These are phyloP conservation scores for Carex parvula DNA, from an alignment of 176 grass and related monocot genomes.

Conservation along the genomic window DNA sequence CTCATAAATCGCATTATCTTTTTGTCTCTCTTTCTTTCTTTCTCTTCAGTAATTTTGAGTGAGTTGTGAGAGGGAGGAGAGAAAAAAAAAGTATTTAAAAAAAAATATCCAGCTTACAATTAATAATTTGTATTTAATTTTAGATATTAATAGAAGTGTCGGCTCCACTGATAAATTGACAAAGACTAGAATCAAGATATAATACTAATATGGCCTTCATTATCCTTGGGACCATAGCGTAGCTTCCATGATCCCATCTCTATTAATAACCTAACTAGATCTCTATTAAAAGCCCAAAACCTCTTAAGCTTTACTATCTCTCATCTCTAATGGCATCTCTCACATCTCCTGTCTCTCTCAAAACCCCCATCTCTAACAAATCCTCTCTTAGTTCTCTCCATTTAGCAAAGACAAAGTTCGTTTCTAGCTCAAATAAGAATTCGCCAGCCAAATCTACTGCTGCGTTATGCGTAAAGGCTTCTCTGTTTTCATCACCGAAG, in stretches of 20 bases:
- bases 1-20: too few species aligned
- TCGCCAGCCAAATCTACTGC: background rate
- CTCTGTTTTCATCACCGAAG: slow-evolving; percentile 25
- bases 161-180: background rate
- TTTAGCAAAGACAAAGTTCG: background rate
- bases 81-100: too few species aligned
- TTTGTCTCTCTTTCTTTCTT: too few species aligned
- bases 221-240: background rate
- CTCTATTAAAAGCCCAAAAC: slow-evolving; percentile 6
- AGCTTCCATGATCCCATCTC: background rate
- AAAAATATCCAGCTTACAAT: too few species aligned
- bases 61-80: too few species aligned
- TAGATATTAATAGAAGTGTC: too few species aligned
- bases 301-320: background rate
- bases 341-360: slow-evolving; percentile 18
- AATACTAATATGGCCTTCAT: background rate
- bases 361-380: slow-evolving; percentile 2
- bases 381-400: slow-evolving; percentile 3
- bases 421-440: slow-evolving; percentile 1
- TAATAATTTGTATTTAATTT: too few species aligned
- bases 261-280: background rate
- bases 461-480: slow-evolving; percentile 18
- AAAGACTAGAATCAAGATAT: background rate
- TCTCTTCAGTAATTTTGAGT: too few species aligned
- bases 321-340: slow-evolving; percentile 26